These are phyloP conservation scores for Boletus insuetus DNA, from an alignment of 768 basidiomycete genomes.

Conservation along the genomic window DNA sequence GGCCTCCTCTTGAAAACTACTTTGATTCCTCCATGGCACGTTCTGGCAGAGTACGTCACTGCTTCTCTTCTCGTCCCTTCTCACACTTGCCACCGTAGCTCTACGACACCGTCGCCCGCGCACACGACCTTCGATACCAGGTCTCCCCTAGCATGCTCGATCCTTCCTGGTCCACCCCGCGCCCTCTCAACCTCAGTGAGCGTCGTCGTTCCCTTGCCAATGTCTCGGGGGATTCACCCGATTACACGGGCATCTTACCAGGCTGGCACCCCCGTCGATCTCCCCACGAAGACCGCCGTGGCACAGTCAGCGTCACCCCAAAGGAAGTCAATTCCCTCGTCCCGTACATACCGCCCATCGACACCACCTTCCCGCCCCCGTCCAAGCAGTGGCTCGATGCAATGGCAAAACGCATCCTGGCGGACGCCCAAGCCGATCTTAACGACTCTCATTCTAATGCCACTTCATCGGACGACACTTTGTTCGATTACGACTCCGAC, in stretches of 20 bases:
- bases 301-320: conserved; percentile 21
- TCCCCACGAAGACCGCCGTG: conserved; percentile 25
- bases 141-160: conserved; percentile 9
- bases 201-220: conserved; percentile 15
- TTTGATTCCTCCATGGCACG: conserved; percentile 23
- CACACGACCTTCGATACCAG: conserved; percentile 24
- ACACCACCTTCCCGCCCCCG: conserved; percentile 15
- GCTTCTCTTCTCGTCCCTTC: neutral
- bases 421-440: conserved; percentile 13
- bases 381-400: conserved; percentile 19
- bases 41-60: conserved; percentile 16
- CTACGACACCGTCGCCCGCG: conserved; percentile 29
- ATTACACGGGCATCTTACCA: conserved; percentile 24
- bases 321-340: conserved; percentile 28
- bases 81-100: conserved; percentile 16
- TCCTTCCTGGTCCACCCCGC: conserved; percentile 8
- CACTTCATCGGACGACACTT: conserved; percentile 7
- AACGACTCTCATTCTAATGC: neutral
- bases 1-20: conserved; percentile 22
- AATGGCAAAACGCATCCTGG: conserved; percentile 14
- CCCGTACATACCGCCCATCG: conserved; percentile 24
- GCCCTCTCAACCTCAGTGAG: conserved; percentile 12
- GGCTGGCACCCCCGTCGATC: conserved; percentile 25
- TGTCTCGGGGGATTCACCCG: conserved; percentile 11
- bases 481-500: conserved; percentile 24